phyloP scores from a whole-genome alignment of 176 grass and related monocot genomes.

The Raddia guianensis region DNA sequence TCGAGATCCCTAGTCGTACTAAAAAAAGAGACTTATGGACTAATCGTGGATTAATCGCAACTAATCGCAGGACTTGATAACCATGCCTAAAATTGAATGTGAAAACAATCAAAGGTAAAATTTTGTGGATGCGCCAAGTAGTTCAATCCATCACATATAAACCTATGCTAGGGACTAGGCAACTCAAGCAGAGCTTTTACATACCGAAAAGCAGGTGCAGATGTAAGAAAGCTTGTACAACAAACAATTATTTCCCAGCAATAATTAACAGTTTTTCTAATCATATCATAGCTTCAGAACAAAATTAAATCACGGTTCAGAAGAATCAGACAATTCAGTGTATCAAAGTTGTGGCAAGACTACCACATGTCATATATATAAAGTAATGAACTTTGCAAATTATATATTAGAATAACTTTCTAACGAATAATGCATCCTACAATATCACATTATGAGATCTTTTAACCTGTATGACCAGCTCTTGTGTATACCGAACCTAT shows the following conservation, averaged over 20 bases:
- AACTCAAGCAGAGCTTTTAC: neutral
- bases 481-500: neutral
- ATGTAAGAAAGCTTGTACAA: neutral
- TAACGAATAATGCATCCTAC: neutral
- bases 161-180: neutral
- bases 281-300: constrained; percentile 14
- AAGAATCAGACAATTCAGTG: neutral
- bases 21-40: too few relatives aligned
- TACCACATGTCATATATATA: neutral
- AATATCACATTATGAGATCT: neutral
- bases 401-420: neutral
- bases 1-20: too few relatives aligned
- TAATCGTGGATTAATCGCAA: too few relatives aligned
- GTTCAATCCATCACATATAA: neutral
- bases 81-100: neutral
- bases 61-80: too few relatives aligned
- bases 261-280: neutral
- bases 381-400: neutral
- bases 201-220: neutral
- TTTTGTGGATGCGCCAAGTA: neutral
- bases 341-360: neutral
- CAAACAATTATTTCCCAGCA: neutral
- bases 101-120: constrained; percentile 6
- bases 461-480: constrained; percentile 1
- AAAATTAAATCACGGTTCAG: neutral